phyloP scores from a whole-genome alignment of 352 stramenopile species.

The Globisporangium spinosum region DNA sequence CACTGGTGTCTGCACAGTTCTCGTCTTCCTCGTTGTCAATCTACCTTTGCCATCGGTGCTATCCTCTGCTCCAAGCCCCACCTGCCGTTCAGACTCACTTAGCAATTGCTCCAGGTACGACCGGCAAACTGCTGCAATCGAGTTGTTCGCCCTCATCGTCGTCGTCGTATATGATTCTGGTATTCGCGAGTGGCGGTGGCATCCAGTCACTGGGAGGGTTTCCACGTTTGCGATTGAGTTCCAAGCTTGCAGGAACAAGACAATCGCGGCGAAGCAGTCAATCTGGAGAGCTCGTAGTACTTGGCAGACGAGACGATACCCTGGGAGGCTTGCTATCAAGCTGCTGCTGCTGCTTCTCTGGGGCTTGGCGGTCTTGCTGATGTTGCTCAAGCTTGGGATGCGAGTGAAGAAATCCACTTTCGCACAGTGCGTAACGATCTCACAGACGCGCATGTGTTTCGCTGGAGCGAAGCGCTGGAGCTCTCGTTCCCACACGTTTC shows the following conservation, averaged over 20 bases:
- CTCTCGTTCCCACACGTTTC: slow-evolving; percentile 34
- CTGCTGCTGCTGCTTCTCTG: neutral
- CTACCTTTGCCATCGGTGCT: no score
- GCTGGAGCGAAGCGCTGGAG: slow-evolving; percentile 9
- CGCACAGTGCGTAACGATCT: slow-evolving; percentile 33
- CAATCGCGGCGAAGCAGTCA: neutral
- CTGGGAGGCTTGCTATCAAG: slow-evolving; percentile 11
- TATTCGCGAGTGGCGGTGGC: neutral
- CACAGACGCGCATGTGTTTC: slow-evolving; percentile 17
- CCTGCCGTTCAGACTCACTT: neutral
- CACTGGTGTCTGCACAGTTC: neutral
- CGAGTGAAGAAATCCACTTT: slow-evolving; percentile 30
- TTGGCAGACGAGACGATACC: slow-evolving; percentile 20
- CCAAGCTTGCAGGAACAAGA: slow-evolving; percentile 11
- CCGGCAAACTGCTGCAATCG: slow-evolving; percentile 2
- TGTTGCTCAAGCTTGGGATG: neutral
- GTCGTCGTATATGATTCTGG: neutral
- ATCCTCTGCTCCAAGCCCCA: neutral
- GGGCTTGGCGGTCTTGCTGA: neutral
- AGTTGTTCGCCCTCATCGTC: neutral
- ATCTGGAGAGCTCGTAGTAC: slow-evolving; percentile 5
- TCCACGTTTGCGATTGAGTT: neutral
- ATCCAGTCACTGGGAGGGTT: neutral
- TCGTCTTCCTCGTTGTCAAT: neutral
- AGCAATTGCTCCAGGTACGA: slow-evolving; percentile 15